Base-by-base conservation (phyloP, 345 rosid genomes). In the Dimocarpus longan region DNA sequence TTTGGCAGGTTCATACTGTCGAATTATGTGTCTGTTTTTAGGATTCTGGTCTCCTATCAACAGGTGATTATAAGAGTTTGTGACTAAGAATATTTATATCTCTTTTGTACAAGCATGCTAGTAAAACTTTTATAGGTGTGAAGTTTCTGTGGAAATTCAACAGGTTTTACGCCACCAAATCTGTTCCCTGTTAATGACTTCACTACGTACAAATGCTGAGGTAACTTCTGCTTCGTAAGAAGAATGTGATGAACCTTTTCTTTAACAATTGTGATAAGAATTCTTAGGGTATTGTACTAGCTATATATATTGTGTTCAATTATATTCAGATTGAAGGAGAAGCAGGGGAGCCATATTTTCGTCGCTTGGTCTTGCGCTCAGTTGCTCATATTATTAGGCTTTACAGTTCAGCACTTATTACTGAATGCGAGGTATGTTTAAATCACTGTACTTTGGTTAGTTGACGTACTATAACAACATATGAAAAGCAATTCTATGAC, bases 161-260 rank as follows among this genome's bases (percentile, higher is more conserved):
- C 93, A 95, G 99, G 92, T 93, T 79, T 86, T 96, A 87, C 97
- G 91, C 68, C 88, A 93, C 84, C 99, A 94, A 86, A 94, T 96
- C 64, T 96, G 98, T 83, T 96, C 99, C 66, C 96, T 94, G 83
- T 88, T 96, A 84, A 96, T 96, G 98, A 94, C 97, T 76, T 96
- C 98, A 64, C 94, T 93, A 73, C 97, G 97, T 67, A 93, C 95
- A 74, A 94, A 93, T 86, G 80, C 89, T 42, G 99, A 96, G 99
- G 99, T 93, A 82, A 77, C 70, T 77, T 75, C 78, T 80, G 40
- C 60, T 46, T 72, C 44, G 63, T 76, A 24, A 69, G 13, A 1
- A 57, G 26, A 24, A 50, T 46, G 16, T 54, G 5, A 16, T 15
- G 28, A 50, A 71, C 48, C 46, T 63, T 28, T 64, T 69, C 48